Conservation (phyloP, 768 basidiomycete genomes). For the Psilocybe azurescens region DNA sequence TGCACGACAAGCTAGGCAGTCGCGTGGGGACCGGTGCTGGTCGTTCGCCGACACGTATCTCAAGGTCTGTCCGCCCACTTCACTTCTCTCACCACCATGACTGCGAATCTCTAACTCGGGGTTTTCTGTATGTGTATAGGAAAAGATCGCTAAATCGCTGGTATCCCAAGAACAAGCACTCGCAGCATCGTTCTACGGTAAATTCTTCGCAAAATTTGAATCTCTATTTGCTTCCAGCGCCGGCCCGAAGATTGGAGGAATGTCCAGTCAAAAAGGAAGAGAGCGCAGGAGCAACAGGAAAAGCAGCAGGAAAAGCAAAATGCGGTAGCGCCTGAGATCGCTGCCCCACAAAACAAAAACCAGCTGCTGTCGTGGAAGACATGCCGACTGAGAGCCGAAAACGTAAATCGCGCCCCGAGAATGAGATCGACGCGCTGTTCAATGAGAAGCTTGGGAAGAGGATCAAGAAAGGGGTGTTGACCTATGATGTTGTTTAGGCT, state of each 20-base stretch:
- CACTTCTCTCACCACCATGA: not conserved
- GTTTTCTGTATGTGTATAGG: slow-evolving; percentile 50
- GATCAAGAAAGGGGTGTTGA: slow-evolving; percentile 61
- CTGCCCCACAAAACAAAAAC: not conserved
- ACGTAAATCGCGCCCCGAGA: slow-evolving; percentile 47
- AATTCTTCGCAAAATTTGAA: slow-evolving; percentile 86
- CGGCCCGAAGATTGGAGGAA: slow-evolving; percentile 87
- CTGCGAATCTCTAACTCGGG: slow-evolving; percentile 9
- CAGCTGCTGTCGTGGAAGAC: slow-evolving; percentile 4
- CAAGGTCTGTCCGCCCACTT: slow-evolving; percentile 58
- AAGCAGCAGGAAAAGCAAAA: not conserved
- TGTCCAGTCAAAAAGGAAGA: slow-evolving; percentile 58
- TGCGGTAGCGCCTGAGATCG: not conserved
- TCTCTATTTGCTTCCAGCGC: slow-evolving; percentile 76
- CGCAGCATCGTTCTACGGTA: slow-evolving; percentile 82
- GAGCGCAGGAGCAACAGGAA: slow-evolving; percentile 21
- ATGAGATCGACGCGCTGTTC: slow-evolving; percentile 84
- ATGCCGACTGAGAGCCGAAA: slow-evolving; percentile 34
- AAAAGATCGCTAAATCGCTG: slow-evolving; percentile 89
- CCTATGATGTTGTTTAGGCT: too few relatives aligned
- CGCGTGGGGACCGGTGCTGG: slow-evolving; percentile 94
- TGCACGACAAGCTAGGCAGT: slow-evolving; percentile 90
- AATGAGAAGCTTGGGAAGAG: slow-evolving; percentile 60
- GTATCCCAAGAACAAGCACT: slow-evolving; percentile 73
- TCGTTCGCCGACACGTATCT: slow-evolving; percentile 89